Conservation (phyloP, 345 rosid genomes). For the Gossypium anomalum region DNA sequence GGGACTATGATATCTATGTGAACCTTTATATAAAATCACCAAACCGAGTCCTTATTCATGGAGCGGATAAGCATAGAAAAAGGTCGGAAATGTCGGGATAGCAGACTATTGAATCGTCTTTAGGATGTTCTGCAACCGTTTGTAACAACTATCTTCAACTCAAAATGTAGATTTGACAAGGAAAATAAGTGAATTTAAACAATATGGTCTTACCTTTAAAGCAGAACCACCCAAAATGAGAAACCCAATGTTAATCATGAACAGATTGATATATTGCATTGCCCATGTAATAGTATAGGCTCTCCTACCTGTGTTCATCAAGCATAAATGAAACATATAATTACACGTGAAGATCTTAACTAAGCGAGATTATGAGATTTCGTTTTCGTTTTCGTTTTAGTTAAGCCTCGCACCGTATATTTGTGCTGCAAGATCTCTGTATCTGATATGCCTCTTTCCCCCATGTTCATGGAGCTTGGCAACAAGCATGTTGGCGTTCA, state of each 20-base stretch:
- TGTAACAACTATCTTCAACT: neutral
- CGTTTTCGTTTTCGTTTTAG: neutral
- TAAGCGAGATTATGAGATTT: neutral
- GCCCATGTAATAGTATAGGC: slow-evolving; percentile 70
- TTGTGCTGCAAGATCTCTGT: slow-evolving; percentile 83
- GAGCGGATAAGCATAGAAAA: neutral
- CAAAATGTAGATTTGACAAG: neutral
- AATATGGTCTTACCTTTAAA: slow-evolving; percentile 51
- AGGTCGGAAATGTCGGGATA: neutral
- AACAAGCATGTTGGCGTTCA: slow-evolving; percentile 70
- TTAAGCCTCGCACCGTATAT: slow-evolving; percentile 50
- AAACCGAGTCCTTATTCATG: neutral
- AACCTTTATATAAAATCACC: neutral
- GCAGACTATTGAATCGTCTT: neutral
- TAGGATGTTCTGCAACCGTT: neutral
- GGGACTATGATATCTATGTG: neutral
- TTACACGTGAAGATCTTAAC: neutral
- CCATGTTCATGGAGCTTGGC: slow-evolving; percentile 85
- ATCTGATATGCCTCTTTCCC: slow-evolving; percentile 88
- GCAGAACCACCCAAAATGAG: slow-evolving; percentile 76
- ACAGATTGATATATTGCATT: slow-evolving; percentile 70
- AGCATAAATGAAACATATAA: neutral
- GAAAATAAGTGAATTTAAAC: neutral
- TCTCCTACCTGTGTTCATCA: slow-evolving; percentile 41
- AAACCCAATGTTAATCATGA: slow-evolving; percentile 78